Evolutionary conservation across 805 yeast genomes (phyloP), one percentile per base, ranked within the genome.

Genomic region (Torulaspora gathmanii): DNA sequence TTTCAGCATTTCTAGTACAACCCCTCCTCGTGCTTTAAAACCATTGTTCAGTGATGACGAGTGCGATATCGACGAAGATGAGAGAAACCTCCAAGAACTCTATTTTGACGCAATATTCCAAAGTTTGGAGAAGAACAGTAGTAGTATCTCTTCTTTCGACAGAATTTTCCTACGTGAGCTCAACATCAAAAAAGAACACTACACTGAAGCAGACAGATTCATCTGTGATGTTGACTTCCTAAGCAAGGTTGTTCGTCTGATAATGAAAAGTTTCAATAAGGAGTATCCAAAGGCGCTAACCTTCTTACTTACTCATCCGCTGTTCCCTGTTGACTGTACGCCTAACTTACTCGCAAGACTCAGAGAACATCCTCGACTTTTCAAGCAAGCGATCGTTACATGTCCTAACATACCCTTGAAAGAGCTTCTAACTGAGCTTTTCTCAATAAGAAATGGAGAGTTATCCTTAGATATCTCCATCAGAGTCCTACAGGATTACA

Each of bases 221-320:
- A 77, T 83, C 13, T 53, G 55, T n/a, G 85, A 82, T 57, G 70
- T 74, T 20, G 68, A 64, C 23, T 79, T 86, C 49, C 67, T 86
- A 40, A 67, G 65, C 36, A 61, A 65, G 37, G 67, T 79, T 5
- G 70, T 73, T 22, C 68, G 60, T 27, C 67, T 73, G 50, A 71
- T 75, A 5, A 67, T 82, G 37, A 52, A 54, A 17, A 55, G 46
- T 15, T 61, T 54, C 50, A 50, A 45, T 53, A 60, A 54, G 31
- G 49, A 50, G 49, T 65, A 59, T 74, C 93, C 41, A 80, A 82
- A 55, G 67, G 71, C 88, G 2, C 64, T 87, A 38, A 76, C 83
- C 1, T 90, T 86, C 58, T 71, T 90, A 27, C 71, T 91, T 50
- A 85, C 96, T 2, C 95, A 91, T 68, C 96, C 96, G 13, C 68